Evolutionary conservation across 306 rosid species (phyloP).

Genomic region (Crataegus laevigata): DNA sequence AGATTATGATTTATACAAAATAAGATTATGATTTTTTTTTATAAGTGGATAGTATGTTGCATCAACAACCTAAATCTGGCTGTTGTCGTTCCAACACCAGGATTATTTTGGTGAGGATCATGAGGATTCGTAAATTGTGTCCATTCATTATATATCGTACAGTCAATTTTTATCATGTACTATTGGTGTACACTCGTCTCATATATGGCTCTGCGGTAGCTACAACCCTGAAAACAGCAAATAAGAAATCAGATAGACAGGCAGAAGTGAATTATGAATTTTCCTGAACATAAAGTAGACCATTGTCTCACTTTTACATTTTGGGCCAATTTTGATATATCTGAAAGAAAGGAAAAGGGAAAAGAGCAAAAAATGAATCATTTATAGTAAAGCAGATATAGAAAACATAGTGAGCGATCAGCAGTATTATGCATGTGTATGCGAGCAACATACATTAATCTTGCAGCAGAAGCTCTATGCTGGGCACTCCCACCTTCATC

Average conservation of each 20-base stretch:
- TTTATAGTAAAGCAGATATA: background rate
- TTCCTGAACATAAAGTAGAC: constrained; percentile 18
- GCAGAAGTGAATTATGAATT: background rate
- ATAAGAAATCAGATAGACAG: constrained; percentile 6
- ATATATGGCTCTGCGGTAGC: constrained; percentile 91
- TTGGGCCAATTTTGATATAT: constrained; percentile 71
- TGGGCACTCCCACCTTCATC: no score
- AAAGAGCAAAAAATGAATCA: constrained; percentile 3
- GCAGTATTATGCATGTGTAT: background rate
- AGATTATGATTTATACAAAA: no score
- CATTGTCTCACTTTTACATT: constrained; percentile 89
- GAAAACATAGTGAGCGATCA: background rate
- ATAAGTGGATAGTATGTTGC: no score
- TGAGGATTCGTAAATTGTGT: no score
- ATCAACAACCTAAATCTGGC: no score
- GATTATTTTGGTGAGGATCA: no score
- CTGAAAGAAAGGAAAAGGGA: constrained; percentile 34
- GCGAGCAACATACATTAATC: background rate
- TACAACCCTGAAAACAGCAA: constrained; percentile 64
- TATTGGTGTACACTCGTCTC: constrained; percentile 94
- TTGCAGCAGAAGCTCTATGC: background rate
- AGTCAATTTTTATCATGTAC: no score
- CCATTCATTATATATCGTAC: no score
- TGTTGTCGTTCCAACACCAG: no score
- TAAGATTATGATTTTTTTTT: no score